phyloP scores from a whole-genome alignment of 2,329 filamentous ascomycete species.

The Colletotrichum noveboracense region DNA sequence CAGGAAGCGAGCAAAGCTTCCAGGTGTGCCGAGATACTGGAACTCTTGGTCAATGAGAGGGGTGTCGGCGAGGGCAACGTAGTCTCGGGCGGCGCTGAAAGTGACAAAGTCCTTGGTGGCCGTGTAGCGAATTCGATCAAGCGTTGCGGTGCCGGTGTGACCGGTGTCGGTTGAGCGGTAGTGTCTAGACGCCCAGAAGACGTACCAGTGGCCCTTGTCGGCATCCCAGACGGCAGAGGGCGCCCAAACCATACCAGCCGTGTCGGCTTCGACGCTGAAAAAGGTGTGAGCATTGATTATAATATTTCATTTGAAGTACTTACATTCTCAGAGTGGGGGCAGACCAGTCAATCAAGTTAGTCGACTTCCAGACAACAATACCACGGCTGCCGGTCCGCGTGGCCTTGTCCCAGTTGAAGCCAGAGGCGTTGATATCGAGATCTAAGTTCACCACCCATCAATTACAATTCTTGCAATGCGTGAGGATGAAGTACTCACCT shows the following conservation, averaged over 20 bases:
- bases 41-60: conserved; percentile 57
- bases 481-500: conserved; percentile 24
- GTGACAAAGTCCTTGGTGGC: conserved; percentile 55
- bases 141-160: conserved; percentile 47
- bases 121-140: conserved; percentile 52
- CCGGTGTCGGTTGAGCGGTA: conserved; percentile 46
- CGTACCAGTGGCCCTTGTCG: conserved; percentile 42
- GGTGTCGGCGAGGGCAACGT: conserved; percentile 43
- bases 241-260: conserved; percentile 43
- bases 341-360: conserved; percentile 40
- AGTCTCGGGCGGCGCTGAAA: conserved; percentile 50
- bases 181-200: conserved; percentile 53
- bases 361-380: conserved; percentile 41
- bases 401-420: conserved; percentile 40
- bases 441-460: conserved; percentile 24
- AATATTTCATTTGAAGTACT: neutral
- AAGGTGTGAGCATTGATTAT: neutral
- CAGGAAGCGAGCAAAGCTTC: conserved; percentile 50
- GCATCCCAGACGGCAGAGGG: conserved; percentile 42
- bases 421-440: conserved; percentile 37
- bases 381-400: conserved; percentile 39
- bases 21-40: conserved; percentile 43
- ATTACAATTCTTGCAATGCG: neutral
- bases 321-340: conserved; percentile 26
- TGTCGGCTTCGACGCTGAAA: conserved; percentile 33